phyloP scores from a whole-genome alignment of 2,329 filamentous ascomycete genomes.

The Graphiopsis chlorocephala region DNA sequence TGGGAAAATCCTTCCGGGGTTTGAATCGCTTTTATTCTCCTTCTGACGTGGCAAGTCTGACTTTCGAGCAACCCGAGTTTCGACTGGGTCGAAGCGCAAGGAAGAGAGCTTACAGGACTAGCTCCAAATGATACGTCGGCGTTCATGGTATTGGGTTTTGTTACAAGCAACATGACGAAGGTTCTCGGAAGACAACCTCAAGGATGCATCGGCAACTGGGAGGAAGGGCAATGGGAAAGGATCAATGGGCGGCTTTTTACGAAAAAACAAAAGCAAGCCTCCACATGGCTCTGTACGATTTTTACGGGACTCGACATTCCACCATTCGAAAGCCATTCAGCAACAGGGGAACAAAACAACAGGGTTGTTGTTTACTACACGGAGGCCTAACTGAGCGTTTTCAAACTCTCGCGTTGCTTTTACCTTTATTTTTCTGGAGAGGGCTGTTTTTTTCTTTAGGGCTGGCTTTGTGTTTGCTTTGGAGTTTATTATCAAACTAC shows the following conservation, averaged over 20 bases:
- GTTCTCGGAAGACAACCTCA: not conserved
- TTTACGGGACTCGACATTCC: not conserved
- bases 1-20: not conserved
- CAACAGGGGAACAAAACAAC: not conserved
- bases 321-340: not conserved
- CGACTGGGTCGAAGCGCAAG: not conserved
- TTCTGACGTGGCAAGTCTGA: not conserved
- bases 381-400: conserved; percentile 3
- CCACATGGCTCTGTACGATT: conserved; percentile 3
- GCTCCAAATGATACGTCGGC: not conserved
- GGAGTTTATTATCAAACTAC: not conserved
- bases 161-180: not conserved
- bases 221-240: not conserved
- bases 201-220: not conserved
- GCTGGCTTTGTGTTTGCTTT: not conserved
- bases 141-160: not conserved
- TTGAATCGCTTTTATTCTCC: not conserved
- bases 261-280: not conserved
- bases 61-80: not conserved
- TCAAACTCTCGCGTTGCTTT: conserved; percentile 4
- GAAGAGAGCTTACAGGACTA: not conserved
- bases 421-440: not conserved
- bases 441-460: not conserved
- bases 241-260: not conserved
- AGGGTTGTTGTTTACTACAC: not conserved